Evolutionary conservation across 345 rosid species (phyloP).

Genomic region (Dipteronia sinensis): DNA sequence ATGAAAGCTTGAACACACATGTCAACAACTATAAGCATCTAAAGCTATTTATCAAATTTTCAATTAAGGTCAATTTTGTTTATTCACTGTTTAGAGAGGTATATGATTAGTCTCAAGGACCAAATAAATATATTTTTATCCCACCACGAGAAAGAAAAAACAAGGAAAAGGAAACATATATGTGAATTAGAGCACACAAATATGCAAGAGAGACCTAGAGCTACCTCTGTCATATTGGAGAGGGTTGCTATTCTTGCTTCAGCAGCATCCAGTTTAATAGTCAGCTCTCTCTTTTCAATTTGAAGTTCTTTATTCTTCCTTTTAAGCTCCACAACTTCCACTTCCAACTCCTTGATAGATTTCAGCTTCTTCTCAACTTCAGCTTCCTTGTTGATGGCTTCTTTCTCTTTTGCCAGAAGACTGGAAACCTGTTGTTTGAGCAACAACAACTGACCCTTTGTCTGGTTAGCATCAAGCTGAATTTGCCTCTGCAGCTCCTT

Average conservation of each 20-base stretch:
- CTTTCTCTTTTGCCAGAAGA: conserved; percentile 84
- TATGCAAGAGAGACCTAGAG: conserved; percentile 1
- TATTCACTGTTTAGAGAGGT: neutral
- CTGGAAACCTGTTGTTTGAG: conserved; percentile 89
- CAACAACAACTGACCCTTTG: conserved; percentile 84
- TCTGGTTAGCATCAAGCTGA: conserved; percentile 92
- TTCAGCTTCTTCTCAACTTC: conserved; percentile 77
- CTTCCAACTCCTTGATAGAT: conserved; percentile 70
- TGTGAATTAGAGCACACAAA: no score
- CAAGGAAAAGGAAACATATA: no score
- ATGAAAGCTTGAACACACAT: no score
- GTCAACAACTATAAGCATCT: no score
- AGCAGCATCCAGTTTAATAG: conserved; percentile 77
- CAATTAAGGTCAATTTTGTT: no score
- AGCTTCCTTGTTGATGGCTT: conserved; percentile 67
- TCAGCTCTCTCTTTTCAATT: conserved; percentile 87
- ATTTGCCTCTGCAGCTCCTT: conserved; percentile 91
- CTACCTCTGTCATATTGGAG: conserved; percentile 91
- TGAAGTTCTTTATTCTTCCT: conserved; percentile 94
- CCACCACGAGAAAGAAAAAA: no score
- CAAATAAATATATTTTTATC: no score
- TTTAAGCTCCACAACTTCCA: conserved; percentile 85
- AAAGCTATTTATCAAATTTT: no score
- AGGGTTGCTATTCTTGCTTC: conserved; percentile 71
- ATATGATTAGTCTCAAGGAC: no score